Evolutionary conservation across 1,284 basidiomycete genomes (phyloP).

Genomic region (Flammula alnicola): DNA sequence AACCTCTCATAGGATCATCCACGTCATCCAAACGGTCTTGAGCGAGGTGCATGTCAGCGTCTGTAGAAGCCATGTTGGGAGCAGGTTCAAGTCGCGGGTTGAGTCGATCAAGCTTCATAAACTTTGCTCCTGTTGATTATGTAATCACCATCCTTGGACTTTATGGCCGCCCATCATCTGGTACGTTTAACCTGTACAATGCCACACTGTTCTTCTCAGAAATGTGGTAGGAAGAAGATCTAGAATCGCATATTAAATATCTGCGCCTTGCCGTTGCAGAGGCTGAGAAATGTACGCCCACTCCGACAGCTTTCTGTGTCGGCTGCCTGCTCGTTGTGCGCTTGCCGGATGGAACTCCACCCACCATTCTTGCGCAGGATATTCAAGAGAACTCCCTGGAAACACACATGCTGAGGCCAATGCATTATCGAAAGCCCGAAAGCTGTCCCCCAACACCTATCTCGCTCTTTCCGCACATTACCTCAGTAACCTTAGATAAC

Average conservation of each 20-base stretch:
- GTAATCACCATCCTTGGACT: constrained; percentile 15
- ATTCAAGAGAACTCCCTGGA: constrained; percentile 90
- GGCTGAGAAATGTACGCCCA: constrained; percentile 74
- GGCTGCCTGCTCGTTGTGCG: constrained; percentile 81
- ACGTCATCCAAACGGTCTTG: constrained; percentile 37
- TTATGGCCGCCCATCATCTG: background rate
- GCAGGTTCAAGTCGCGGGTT: constrained; percentile 16
- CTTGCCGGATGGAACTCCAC: constrained; percentile 41
- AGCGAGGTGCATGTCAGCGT: constrained; percentile 35
- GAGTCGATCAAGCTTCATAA: constrained; percentile 13
- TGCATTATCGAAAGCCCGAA: constrained; percentile 78
- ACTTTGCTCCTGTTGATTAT: constrained; percentile 21
- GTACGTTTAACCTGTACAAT: constrained; percentile 2
- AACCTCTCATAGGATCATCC: constrained; percentile 63
- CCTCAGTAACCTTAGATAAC: constrained; percentile 41
- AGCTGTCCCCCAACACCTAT: constrained; percentile 48
- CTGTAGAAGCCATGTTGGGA: constrained; percentile 60
- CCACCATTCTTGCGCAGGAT: constrained; percentile 80
- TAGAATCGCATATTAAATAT: constrained; percentile 48
- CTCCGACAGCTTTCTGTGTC: constrained; percentile 91
- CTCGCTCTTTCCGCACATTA: constrained; percentile 43
- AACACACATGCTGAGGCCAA: constrained; percentile 99
- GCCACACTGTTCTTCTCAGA: background rate
- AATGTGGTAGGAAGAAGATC: constrained; percentile 9
- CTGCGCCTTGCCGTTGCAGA: constrained; percentile 74